These are phyloP conservation scores for Linnemannia exigua DNA, from an alignment of 192 early-diverging fungal genomes.

Conservation along the genomic window DNA sequence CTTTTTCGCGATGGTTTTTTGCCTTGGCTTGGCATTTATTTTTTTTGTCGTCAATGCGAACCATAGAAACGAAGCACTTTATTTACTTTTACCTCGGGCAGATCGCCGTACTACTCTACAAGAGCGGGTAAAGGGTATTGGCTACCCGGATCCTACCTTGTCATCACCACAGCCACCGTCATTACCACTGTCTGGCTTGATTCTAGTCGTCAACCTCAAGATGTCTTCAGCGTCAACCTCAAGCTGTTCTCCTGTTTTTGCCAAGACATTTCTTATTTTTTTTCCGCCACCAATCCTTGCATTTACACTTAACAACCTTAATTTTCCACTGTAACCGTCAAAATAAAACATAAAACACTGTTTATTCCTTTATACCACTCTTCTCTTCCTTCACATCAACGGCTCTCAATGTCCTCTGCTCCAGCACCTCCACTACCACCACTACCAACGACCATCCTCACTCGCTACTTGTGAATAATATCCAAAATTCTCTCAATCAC, in stretches of 20 bases:
- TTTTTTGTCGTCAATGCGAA: not conserved
- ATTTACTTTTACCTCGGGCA: slow-evolving; percentile 99
- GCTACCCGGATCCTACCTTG: not conserved
- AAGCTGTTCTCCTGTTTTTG: not conserved
- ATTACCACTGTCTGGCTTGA: too few species aligned
- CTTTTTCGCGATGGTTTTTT: not conserved
- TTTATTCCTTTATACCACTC: not conserved
- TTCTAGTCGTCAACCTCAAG: not conserved
- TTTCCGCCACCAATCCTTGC: not conserved
- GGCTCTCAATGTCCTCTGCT: not conserved
- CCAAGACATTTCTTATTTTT: not conserved
- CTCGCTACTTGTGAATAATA: not conserved
- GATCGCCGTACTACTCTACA: slow-evolving; percentile 97
- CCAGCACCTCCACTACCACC: too few species aligned
- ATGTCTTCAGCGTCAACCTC: not conserved
- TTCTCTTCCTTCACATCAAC: not conserved
- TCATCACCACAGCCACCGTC: not conserved
- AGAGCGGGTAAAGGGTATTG: slow-evolving; percentile 76
- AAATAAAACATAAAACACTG: not conserved
- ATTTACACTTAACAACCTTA: not conserved
- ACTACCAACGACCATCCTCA: not conserved
- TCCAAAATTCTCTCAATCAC: not conserved
- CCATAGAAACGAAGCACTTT: slow-evolving; percentile 90
- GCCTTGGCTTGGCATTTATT: not conserved
- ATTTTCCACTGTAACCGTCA: not conserved